phyloP scores from a whole-genome alignment of 2,329 filamentous ascomycete genomes.

The Pestalotiopsis fici region DNA sequence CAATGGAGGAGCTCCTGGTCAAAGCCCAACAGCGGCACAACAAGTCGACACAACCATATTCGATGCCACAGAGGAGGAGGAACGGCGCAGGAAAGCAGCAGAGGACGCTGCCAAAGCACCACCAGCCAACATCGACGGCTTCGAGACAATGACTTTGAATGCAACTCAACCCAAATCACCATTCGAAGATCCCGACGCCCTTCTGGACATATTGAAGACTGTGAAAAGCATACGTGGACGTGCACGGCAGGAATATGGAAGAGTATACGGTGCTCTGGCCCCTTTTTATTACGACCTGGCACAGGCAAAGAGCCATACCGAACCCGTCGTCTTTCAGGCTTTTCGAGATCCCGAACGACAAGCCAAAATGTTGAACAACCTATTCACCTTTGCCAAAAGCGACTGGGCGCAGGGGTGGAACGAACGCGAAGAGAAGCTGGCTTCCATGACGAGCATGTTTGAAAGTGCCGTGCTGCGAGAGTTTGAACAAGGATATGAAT shows the following conservation, averaged over 20 bases:
- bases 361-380: slow-evolving; percentile 82
- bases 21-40: slow-evolving; percentile 20
- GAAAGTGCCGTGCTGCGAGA: slow-evolving; percentile 88
- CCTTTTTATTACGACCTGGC: slow-evolving; percentile 88
- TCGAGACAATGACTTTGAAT: slow-evolving; percentile 72
- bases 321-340: slow-evolving; percentile 82
- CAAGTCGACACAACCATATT: slow-evolving; percentile 64
- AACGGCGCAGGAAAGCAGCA: slow-evolving; percentile 48
- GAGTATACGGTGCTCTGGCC: slow-evolving; percentile 82
- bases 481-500: slow-evolving; percentile 90
- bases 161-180: slow-evolving; percentile 42
- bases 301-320: slow-evolving; percentile 69
- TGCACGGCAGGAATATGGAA: slow-evolving; percentile 88
- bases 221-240: slow-evolving; percentile 79
- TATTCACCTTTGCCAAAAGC: slow-evolving; percentile 76
- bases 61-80: slow-evolving; percentile 70
- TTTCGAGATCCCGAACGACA: slow-evolving; percentile 89
- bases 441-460: slow-evolving; percentile 77
- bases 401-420: slow-evolving; percentile 78
- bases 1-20: slow-evolving; percentile 25
- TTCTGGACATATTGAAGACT: slow-evolving; percentile 69
- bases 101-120: slow-evolving; percentile 29
- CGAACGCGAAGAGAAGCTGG: slow-evolving; percentile 70
- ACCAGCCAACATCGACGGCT: slow-evolving; percentile 60
- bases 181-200: slow-evolving; percentile 60